A percentile compares a stretch with the other conserved stretches of the same genome.
phyloP scores from a whole-genome alignment of 441 rosid genomes.

The Euphorbia corollata region DNA sequence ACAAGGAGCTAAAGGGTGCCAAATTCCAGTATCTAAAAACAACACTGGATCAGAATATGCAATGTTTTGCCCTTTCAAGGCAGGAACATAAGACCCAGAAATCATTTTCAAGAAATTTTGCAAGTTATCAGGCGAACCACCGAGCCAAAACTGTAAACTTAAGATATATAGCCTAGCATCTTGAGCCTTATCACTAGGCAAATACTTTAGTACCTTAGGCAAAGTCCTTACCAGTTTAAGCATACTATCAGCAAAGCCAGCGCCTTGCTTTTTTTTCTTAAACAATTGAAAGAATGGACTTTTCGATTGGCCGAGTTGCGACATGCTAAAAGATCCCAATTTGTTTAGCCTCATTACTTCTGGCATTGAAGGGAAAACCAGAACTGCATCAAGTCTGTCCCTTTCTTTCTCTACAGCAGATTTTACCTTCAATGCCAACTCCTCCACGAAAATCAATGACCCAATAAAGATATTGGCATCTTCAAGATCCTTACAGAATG shows the following conservation, averaged over 20 bases:
- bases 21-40: constrained; percentile 83
- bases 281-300: constrained; percentile 90
- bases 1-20: constrained; percentile 95
- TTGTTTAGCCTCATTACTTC: constrained; percentile 96
- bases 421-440: constrained; percentile 81
- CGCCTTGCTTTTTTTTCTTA: constrained; percentile 84
- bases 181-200: constrained; percentile 93
- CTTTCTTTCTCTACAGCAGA: constrained; percentile 88
- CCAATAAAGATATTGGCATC: constrained; percentile 91
- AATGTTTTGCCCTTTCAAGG: constrained; percentile 63
- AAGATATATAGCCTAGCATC: constrained; percentile 90
- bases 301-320: constrained; percentile 95
- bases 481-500: constrained; percentile 76
- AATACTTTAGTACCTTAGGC: constrained; percentile 89
- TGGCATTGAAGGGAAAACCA: constrained; percentile 99
- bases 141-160: constrained; percentile 97
- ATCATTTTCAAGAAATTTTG: constrained; percentile 96
- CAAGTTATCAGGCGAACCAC: constrained; percentile 91
- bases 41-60: constrained; percentile 90
- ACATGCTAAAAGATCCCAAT: constrained; percentile 93
- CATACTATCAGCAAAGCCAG: constrained; percentile 97
- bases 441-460: constrained; percentile 92
- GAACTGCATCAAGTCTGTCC: constrained; percentile 88
- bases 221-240: constrained; percentile 86
- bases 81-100: constrained; percentile 86